These are phyloP conservation scores for Starmerella ratchasimensis DNA, from an alignment of 805 yeast genomes.

Conservation along the genomic window DNA sequence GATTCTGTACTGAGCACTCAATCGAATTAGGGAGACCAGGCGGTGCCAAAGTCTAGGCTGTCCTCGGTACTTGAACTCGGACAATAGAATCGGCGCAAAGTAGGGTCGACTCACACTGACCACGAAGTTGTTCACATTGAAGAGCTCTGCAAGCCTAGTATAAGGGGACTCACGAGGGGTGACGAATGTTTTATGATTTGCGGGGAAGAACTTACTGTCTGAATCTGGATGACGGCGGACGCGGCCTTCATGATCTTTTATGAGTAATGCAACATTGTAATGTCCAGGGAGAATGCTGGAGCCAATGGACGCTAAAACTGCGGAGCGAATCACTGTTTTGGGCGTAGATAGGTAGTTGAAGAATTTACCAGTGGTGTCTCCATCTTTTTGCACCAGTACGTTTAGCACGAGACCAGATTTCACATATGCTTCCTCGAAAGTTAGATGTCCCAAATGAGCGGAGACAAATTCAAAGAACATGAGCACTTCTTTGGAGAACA, in stretches of 20 bases:
- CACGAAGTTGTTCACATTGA: conserved; percentile 86
- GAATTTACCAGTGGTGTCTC: conserved; percentile 26
- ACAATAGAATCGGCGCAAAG: conserved; percentile 73
- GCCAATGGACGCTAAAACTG: conserved; percentile 59
- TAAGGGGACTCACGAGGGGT: conserved; percentile 54
- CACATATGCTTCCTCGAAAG: conserved; percentile 86
- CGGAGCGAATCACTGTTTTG: conserved; percentile 70
- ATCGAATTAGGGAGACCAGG: conserved; percentile 43
- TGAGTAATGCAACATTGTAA: conserved; percentile 45
- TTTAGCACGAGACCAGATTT: conserved; percentile 68
- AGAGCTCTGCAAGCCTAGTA: conserved; percentile 75
- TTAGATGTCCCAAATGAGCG: conserved; percentile 61
- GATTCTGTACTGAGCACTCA: conserved; percentile 76
- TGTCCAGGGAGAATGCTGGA: conserved; percentile 39
- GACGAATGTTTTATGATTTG: conserved; percentile 31
- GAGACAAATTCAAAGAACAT: conserved; percentile 67
- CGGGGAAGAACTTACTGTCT: conserved; percentile 23
- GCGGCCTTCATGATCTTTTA: conserved; percentile 40
- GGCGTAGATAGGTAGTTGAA: conserved; percentile 84
- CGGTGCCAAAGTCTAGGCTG: conserved; percentile 28
- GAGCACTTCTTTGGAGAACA: conserved; percentile 76
- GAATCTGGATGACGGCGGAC: conserved; percentile 24
- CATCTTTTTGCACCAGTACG: conserved; percentile 72
- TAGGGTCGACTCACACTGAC: conserved; percentile 90
- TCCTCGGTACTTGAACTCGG: conserved; percentile 62